Evolutionary conservation across 768 basidiomycete genomes (phyloP).

Genomic region (Macrolepiota albuminosa): DNA sequence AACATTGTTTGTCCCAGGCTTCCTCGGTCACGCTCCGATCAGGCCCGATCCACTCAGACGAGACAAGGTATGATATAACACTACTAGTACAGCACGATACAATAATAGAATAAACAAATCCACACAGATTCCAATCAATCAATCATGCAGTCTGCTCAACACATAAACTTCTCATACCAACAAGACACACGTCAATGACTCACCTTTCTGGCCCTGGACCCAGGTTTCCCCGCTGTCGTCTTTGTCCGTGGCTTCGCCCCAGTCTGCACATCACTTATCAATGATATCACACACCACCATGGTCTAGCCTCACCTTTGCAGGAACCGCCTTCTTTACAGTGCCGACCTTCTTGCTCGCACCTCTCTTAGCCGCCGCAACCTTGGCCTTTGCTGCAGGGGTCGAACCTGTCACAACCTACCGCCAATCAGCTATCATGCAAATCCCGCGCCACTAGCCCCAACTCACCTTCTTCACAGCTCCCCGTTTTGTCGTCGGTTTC

Average conservation of each 20-base stretch:
- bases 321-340: slow-evolving; percentile 23
- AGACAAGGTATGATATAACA: slow-evolving; percentile 12
- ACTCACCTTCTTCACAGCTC: neutral
- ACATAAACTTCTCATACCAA: neutral
- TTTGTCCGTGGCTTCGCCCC: slow-evolving; percentile 27
- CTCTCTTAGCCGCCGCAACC: slow-evolving; percentile 17
- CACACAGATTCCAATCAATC: slow-evolving; percentile 10
- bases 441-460: too few species aligned
- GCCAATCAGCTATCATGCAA: neutral
- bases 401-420: neutral
- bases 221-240: slow-evolving; percentile 19
- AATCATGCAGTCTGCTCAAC: slow-evolving; percentile 16
- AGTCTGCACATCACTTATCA: slow-evolving; percentile 16
- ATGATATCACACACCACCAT: neutral
- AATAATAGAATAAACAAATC: slow-evolving; percentile 17
- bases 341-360: neutral
- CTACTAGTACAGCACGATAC: slow-evolving; percentile 20
- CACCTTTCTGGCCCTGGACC: slow-evolving; percentile 28
- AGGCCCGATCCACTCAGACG: neutral
- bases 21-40: slow-evolving; percentile 2
- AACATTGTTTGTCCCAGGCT: neutral
- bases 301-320: slow-evolving; percentile 21
- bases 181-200: slow-evolving; percentile 2
- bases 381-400: slow-evolving; percentile 1
- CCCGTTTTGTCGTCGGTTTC: slow-evolving; percentile 28